phyloP scores from a whole-genome alignment of 225 moss, liverwort and hornwort genomes.

The Polytrichum formosum region DNA sequence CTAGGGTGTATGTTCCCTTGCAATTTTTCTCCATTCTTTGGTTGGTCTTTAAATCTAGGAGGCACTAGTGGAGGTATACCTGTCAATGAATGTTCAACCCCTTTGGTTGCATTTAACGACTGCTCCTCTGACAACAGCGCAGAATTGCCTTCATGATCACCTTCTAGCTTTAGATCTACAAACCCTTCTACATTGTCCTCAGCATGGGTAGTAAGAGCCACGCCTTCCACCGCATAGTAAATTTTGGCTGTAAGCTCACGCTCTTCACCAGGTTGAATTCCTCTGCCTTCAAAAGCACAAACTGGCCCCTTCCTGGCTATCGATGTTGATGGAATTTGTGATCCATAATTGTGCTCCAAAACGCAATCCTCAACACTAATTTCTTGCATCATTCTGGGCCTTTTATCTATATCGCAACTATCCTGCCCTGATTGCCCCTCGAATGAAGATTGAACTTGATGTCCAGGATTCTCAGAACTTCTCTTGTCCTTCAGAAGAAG shows the following conservation, averaged over 20 bases:
- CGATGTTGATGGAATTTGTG: conserved; percentile 11
- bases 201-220: not conserved
- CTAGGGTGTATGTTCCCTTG: not conserved
- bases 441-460: conserved; percentile 9
- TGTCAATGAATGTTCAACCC: conserved; percentile 1
- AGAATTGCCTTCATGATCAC: not conserved
- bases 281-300: conserved; percentile 6
- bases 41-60: conserved; percentile 8
- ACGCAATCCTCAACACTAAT: conserved; percentile 10
- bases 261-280: conserved; percentile 5
- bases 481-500: conserved; percentile 28
- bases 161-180: not conserved
- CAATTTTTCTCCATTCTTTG: not conserved
- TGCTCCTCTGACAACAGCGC: not conserved
- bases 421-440: conserved; percentile 18
- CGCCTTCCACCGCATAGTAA: not conserved
- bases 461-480: conserved; percentile 22
- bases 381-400: conserved; percentile 12
- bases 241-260: not conserved
- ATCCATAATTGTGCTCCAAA: conserved; percentile 12
- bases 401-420: conserved; percentile 7
- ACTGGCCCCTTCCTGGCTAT: conserved; percentile 9
- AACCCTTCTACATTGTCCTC: not conserved
- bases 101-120: not conserved
- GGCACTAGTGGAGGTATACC: not conserved